Evolutionary conservation across 1,284 basidiomycete genomes (phyloP).

Genomic region (Neolentinus lepideus): DNA sequence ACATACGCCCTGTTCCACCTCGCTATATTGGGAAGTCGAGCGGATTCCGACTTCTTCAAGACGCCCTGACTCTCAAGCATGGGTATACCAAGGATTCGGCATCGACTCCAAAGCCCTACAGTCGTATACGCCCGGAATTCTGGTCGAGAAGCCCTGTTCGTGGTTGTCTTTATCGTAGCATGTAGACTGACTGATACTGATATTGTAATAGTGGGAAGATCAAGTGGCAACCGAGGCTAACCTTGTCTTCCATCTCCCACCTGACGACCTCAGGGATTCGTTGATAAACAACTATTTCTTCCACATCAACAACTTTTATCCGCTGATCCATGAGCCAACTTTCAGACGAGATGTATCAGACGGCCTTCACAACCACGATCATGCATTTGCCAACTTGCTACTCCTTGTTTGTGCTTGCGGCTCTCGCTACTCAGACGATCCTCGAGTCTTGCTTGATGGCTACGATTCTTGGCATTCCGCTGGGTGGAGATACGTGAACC

Average conservation of each 20-base stretch:
- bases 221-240: neutral
- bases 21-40: constrained; percentile 73
- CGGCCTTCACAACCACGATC: constrained; percentile 28
- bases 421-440: constrained; percentile 34
- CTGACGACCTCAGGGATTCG: neutral
- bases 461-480: constrained; percentile 46
- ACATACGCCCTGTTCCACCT: constrained; percentile 25
- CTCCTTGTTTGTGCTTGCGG: constrained; percentile 41
- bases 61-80: constrained; percentile 61
- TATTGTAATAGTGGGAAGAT: constrained; percentile 1
- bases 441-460: constrained; percentile 47
- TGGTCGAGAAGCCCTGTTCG: constrained; percentile 19
- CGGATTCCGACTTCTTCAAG: constrained; percentile 55
- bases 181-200: neutral
- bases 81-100: constrained; percentile 23
- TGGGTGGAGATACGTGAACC: constrained; percentile 72
- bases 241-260: neutral
- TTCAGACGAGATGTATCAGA: constrained; percentile 31
- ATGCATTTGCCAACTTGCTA: constrained; percentile 34
- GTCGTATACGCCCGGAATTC: constrained; percentile 13
- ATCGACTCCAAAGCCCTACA: constrained; percentile 6
- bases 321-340: constrained; percentile 34
- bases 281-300: constrained; percentile 41
- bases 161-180: neutral
- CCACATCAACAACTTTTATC: constrained; percentile 27